These are phyloP conservation scores for Chytriomyces sp. DNA, from an alignment of 192 early-diverging fungal species.

Conservation along the genomic window DNA sequence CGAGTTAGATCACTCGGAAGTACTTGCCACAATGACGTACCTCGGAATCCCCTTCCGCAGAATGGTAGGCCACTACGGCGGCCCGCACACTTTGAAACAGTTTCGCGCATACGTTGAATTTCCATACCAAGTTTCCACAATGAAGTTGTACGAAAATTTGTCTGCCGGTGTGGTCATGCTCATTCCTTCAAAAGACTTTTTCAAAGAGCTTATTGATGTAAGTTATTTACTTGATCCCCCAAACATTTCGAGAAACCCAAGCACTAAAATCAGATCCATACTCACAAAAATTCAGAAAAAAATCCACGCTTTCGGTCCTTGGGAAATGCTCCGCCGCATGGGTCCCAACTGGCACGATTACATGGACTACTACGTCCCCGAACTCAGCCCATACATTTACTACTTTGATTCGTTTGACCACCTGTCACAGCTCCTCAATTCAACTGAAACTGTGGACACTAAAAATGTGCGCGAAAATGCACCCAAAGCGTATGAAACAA, in stretches of 20 bases:
- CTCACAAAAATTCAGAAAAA: constrained; percentile 9
- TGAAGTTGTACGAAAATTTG: constrained; percentile 25
- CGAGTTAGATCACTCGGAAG: background rate
- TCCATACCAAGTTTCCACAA: constrained; percentile 19
- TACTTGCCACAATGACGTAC: background rate
- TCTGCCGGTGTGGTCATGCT: background rate
- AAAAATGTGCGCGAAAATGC: constrained; percentile 10
- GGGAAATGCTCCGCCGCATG: constrained; percentile 37
- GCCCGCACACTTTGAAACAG: background rate
- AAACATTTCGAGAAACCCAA: background rate
- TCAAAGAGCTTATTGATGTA: background rate
- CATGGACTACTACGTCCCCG: constrained; percentile 35
- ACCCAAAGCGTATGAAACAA: constrained; percentile 19
- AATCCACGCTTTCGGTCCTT: constrained; percentile 34
- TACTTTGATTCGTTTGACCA: constrained; percentile 35
- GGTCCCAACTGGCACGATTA: constrained; percentile 26
- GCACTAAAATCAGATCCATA: no score
- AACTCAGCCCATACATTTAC: constrained; percentile 25
- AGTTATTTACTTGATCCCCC: background rate
- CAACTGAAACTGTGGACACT: background rate
- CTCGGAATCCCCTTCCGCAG: background rate
- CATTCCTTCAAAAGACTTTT: constrained; percentile 10
- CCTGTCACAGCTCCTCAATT: constrained; percentile 6
- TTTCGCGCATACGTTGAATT: constrained; percentile 7
- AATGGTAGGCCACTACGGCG: constrained; percentile 10